Conservation (phyloP, 192 early-diverging fungal genomes). For the Coemansia sp. region DNA sequence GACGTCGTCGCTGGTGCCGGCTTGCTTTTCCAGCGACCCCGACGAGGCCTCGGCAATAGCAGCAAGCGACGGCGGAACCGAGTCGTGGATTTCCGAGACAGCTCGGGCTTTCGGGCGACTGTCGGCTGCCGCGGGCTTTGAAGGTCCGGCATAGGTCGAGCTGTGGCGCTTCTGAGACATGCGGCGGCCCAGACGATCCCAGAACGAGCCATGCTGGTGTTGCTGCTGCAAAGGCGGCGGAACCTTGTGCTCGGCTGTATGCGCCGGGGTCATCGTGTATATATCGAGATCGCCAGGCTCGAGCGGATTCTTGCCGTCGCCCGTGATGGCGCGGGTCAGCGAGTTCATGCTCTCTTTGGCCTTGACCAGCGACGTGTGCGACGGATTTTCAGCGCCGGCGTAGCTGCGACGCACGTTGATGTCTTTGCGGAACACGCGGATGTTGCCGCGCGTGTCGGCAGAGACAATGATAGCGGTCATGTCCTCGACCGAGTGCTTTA, state of each 20-base stretch:
- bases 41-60: constrained; percentile 8
- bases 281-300: neutral
- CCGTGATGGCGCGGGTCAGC: constrained; percentile 10
- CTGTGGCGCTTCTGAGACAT: constrained; percentile 21
- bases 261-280: neutral
- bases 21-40: neutral
- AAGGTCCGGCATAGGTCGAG: constrained; percentile 10
- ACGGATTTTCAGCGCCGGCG: neutral
- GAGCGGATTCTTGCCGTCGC: neutral
- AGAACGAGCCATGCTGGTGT: constrained; percentile 33
- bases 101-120: neutral
- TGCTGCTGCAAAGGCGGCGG: constrained; percentile 6
- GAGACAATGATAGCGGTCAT: constrained; percentile 59
- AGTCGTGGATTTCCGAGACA: neutral
- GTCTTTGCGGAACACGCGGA: constrained; percentile 66
- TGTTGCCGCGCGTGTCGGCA: constrained; percentile 57
- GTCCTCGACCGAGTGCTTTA: constrained; percentile 22
- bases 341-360: constrained; percentile 10
- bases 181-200: constrained; percentile 27
- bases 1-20: neutral
- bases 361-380: constrained; percentile 13
- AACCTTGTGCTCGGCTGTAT: neutral
- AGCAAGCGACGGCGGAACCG: neutral
- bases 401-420: constrained; percentile 25
- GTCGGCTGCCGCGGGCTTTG: neutral